Base-by-base conservation (phyloP, 2,329 filamentous ascomycete genomes). In the Cladobotryum protrusum region DNA sequence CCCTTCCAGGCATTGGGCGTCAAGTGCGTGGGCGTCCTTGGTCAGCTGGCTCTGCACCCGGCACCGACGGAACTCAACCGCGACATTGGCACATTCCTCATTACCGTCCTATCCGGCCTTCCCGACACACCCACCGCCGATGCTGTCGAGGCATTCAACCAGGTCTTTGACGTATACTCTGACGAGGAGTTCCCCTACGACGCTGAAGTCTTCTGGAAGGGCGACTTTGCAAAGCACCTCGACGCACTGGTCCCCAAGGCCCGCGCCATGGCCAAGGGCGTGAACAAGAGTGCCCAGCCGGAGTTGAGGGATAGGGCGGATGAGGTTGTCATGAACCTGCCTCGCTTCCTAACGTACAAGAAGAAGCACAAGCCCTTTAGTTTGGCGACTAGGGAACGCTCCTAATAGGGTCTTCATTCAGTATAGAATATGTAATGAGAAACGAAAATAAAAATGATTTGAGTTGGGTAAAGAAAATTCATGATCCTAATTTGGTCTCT, bases 151-250 rank as follows among this genome's bases (percentile, higher is more conserved):
- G 79, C 81, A 14, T 67, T 86, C 40, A 81, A 86, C 65, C 81
- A 85, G 63, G 54, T 87, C 15, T 84, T 85, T 56, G 83, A 86
- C 57, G 74, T 87, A 7, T 87, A 86, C 64, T 78, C 75, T 20
- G 79, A 86, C 60, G 80, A 82, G 62, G 72, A 71, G 12, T 73
- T 70, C 48, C 68, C 73, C 11, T 83, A 77, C 60, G 83, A 86
- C 61, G 71, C 68, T 50, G 73, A 77, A 20, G 82, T 86, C 2
- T 87, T 86, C 64, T 85, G 82, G 78, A 74, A 74, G 57, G 74
- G 81, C 54, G 72, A 72, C 54, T 81, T 86, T 59, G 63, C 83
- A 49, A 72, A 74, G 56, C 79, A 81, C 53, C 67, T 87, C 2
- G 78, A 83, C 56, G 76, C 73, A 14, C 67, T 69, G 6, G 57